Base-by-base conservation (phyloP, 306 rosid genomes). In the Hippophae tibetana region DNA sequence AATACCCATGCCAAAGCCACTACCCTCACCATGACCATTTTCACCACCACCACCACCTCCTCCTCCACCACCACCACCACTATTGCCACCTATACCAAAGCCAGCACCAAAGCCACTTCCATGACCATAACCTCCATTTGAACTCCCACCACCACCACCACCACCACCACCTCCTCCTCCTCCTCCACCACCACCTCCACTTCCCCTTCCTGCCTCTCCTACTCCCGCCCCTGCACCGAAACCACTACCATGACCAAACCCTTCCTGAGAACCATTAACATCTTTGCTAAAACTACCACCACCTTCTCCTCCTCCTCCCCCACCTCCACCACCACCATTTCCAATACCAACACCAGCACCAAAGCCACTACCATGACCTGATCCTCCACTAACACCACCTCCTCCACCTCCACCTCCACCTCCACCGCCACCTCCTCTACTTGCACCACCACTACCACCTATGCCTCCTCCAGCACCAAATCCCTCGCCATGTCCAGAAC, bases 381-480 rank as follows among this genome's bases (percentile, higher is more conserved):
- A 42, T 1, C 77, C 76, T 0, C 55, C 73, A 2, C 66, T 63
- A 26, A 57, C 63, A 2, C 77, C 81, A 3, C 54, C 57, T 0
- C 61, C 66, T 5, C 66, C 65, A 6, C 70, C 74, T 0, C 47
- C 66, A 3, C 64, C 60, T 1, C n/a, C 50, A 2, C 54, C 66
- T 1, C 65, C 65, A 0, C 43, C 54, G 0, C 60, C 76, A 1
- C 72, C 75, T 10, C 85, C 85, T 7, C 57, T 64, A 6, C 85
- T 18, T 18, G 23, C 23, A 31, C 38, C 38, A 2, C 38, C 38
- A 31, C 5, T 82, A 5, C 84, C 82, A 6, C 93, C 79, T 0
- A 55, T 81, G 7, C 89, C 94, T 1, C 81, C 86, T 26, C 94
- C 89, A 0, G 84, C 82, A 0, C 81, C 79, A 0, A 64, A 80